Evolutionary conservation across 768 basidiomycete species (phyloP), one percentile per base, ranked within the genome.

Genomic region (Lactarius sanguifluus): DNA sequence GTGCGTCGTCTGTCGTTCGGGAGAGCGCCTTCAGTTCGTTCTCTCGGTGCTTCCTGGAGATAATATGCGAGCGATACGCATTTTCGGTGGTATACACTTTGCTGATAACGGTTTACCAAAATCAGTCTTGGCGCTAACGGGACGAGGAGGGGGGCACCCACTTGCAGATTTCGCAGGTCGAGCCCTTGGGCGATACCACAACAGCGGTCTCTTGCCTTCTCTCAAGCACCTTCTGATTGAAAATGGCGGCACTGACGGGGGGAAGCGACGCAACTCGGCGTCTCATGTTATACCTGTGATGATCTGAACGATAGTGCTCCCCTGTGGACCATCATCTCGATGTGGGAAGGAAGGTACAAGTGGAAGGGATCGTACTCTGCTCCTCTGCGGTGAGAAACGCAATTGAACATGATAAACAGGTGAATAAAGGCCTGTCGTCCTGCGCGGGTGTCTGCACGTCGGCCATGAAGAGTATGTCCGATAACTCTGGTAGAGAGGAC

Each of bases 211-310:
- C 90, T 54, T 85, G 81, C 18, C 86, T 80, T 70, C 92, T 80
- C 69, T 96, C 91, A 34, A 90, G 75, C 15, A 97, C 90, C 73
- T 98, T 98, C 73, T 93, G 85, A 71, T 95, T 89, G 79, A 98
- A 99, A 1, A 88, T 71, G 8, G 82, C 77, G 0, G 82, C 84
- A 65, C 86, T 88, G 72, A 99, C 86, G 2, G 96, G 95, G 10
- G 93, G 90, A 2, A 99, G 83, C 6, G 84, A 86, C 2, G 96
- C 96, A 20, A 98, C 91, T 34, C 94, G 87, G 70, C 96, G 90
- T 81, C 96, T 96, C 88, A 98, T 94, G 75, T 99, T 99, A 79
- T 99, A 99, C 61, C 95, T 83, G 79, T 99, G 97, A 76, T 92
- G 91, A 77, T 99, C 97, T 30, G 93, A 92, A 69, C 87, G 86